These are phyloP conservation scores for Corymbia citriodora DNA, from an alignment of 441 rosid species.

Conservation along the genomic window DNA sequence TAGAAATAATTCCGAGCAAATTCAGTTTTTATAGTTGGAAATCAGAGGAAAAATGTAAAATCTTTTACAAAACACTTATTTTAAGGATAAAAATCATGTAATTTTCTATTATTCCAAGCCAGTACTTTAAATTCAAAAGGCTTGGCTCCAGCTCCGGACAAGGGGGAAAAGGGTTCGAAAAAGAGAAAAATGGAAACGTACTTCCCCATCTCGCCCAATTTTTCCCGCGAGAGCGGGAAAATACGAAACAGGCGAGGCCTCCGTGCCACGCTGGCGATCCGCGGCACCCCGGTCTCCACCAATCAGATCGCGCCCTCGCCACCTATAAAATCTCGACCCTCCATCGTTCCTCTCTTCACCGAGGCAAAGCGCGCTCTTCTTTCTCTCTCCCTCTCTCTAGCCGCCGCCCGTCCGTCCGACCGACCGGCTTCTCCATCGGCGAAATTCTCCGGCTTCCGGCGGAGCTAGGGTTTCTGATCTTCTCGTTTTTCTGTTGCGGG, in stretches of 20 bases:
- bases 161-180: background rate
- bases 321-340: background rate
- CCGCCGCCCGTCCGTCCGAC: background rate
- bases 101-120: background rate
- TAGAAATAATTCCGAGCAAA: accelerated
- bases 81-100: too few species aligned
- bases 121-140: background rate
- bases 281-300: background rate
- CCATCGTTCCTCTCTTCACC: too few species aligned
- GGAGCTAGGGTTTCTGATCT: background rate
- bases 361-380: background rate
- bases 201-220: background rate
- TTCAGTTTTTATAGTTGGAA: accelerated
- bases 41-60: background rate
- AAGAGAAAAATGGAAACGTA: background rate
- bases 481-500: background rate
- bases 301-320: background rate
- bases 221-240: background rate
- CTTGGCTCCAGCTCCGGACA: background rate
- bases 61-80: too few species aligned
- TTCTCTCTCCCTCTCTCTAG: background rate
- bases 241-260: background rate
- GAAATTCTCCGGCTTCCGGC: background rate
- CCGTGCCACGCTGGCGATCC: constrained; percentile 13
- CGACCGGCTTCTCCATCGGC: background rate